Evolutionary conservation across 768 basidiomycete genomes (phyloP), one percentile per base, ranked within the genome.

Genomic region (Naganishia antarctica): DNA sequence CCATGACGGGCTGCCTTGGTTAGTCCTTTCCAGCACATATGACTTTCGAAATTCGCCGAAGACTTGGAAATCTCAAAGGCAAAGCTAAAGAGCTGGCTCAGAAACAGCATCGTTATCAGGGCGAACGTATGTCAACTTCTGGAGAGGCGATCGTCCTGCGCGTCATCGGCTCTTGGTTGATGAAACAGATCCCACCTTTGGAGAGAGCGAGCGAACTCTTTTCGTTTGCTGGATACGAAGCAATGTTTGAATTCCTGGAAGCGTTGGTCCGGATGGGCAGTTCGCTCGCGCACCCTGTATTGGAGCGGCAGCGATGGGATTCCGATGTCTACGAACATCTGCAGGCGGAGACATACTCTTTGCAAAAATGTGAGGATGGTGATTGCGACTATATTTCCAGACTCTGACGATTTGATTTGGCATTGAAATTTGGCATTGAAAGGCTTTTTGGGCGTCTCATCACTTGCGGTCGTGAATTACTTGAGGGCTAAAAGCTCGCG

Each of bases 101-200:
- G 31, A 47, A 57, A n/a, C 53, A 57, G 37, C 53, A 57, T 21
- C 32, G 40, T 32, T 57, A 57, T 26, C 53, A 57, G 23, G 53
- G 34, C 23, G 53, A 40, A 40, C 34, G 53, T 25, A 15, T 57
- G 9, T 37, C 34, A 8, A 34, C 53, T 3, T 40, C 45, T 3
- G 43, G 23, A 1, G 59, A 60, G 28, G 21, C 29, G 9, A 37
- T 45, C 13, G 37, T 47, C 9, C 21, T 60, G 18, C 28, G 47
- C 26, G 31, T 31, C 5, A n/a, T 44, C 4, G 47, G 63, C 16
- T 59, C 57, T 21, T 65, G 50, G 41, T 43, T 65, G 4, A 44
- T 60, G 37, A 65, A 60, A n/a, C 63, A 65, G n/a, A 13, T 59
- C 16, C 32, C 53, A 9, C 45, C 53, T 25, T 32, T 65, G n/a